Base-by-base conservation (phyloP, 108 stramenopile species). In the Fistulifera pelliculosa region DNA sequence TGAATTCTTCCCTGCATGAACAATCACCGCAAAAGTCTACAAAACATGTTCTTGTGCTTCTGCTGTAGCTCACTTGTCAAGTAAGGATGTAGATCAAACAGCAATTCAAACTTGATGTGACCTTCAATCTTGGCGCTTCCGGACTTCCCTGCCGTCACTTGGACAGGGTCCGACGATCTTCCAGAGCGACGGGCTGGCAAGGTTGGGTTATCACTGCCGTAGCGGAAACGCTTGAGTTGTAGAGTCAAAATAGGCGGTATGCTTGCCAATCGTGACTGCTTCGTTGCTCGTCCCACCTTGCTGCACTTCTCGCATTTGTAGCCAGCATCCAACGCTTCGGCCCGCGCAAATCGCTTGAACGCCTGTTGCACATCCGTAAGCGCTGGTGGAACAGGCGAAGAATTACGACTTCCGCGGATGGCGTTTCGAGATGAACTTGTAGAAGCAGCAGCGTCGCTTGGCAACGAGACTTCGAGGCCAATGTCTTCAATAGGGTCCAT, bases 71-170 rank as follows among this genome's bases (percentile, higher is more conserved):
- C 71, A 27, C 62, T 57, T 18, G 86, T 87, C 38, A 84, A 54
- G 54, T 80, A 92, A 16, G 85, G 85, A 56, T 75, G 71, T 18
- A 92, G 69, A 63, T 87, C 83, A 31, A 92, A 60, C 15, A 92
- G 56, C 22, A 60, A 49, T 4, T 73, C 59, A 58, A 86, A 92
- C 27, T 72, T 70, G 43, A 82, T 71, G 47, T 87, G 90, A 21
- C 90, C 90, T 70, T 92, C 90, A 67, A 92, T 87, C 68, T 92
- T 92, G 58, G 86, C 86, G 17, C 81, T 83, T 47, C 90, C 90
- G 1, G 80, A 83, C 41, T 78, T 75, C 13, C 85, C 90, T 6
- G 28, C 61, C 31, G 31, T 35, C 31, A 35, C 31, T 8, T 35
- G 31, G 35, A 66, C 41, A 40, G 59, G 56, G 35, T 49, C 40